Base-by-base conservation (phyloP, 1,139 yeast genomes). In the Torulaspora globosa region DNA sequence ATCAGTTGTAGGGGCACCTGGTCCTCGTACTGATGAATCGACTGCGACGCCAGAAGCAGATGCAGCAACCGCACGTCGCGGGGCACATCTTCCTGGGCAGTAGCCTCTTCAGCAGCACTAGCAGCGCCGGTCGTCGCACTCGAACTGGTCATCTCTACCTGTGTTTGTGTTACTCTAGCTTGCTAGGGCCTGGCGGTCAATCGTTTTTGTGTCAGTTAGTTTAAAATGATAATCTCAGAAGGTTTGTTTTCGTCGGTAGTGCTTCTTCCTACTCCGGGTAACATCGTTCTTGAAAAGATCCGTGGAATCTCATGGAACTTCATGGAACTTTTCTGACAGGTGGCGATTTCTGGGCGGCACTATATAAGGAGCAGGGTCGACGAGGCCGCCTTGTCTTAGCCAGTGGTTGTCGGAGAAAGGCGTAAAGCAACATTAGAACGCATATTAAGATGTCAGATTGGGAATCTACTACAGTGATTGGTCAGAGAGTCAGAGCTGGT, bases 1-100 rank as follows among this genome's bases (percentile, higher is more conserved):
- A 92, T 87, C 53, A 92, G 73, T 65, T 90, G 97, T 33, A 92
- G 69, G 0, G 97, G 97, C 2, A 92, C 97, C 51, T 89, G 94
- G 62, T 90, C 97, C 63, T 92, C 96, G 66, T 90, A 92, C 52
- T 86, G 82, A 49, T 86, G 88, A 29, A 92, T 87, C 1, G 95
- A 92, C 70, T 92, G 95, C 0, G 97, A 85, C 12, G 97, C 97
- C 59, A 92, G 79, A 44, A 92, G 84, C 63, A 92, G 73, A 63
- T 92, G 97, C 47, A 92, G 71, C 53, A 94, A 75, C 51, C 97
- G 76, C 36, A 92, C 97, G 64, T 94, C 99, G 54, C 97, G 72
- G 1, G 98, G 98, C 14, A 79, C 55, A 33, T 64, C 65, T 15
- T 56, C 60, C 43, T 60, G 59, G 3, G 12, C 8, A 16, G 12